Conservation (phyloP, 2,329 filamentous ascomycete genomes). For the Colletotrichum sansevieriae region DNA sequence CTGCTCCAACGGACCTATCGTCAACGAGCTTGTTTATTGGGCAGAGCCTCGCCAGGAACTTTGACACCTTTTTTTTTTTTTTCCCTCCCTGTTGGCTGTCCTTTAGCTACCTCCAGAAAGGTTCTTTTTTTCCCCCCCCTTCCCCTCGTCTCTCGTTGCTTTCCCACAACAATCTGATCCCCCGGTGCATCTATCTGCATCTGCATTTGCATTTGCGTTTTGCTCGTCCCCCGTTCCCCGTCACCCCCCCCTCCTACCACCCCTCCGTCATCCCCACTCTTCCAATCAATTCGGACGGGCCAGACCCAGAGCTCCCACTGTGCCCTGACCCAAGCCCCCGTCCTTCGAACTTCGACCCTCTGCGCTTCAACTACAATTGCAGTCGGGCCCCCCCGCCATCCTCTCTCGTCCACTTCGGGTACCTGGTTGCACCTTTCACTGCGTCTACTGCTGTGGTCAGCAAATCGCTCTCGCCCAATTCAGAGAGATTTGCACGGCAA, state of each 20-base stretch:
- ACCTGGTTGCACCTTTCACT: slow-evolving; percentile 34
- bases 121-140: background rate
- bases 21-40: slow-evolving; percentile 7
- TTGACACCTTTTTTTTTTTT: background rate
- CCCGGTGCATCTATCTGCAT: slow-evolving; percentile 25
- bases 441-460: slow-evolving; percentile 9
- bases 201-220: slow-evolving; percentile 29
- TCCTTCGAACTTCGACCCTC: slow-evolving; percentile 37
- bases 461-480: slow-evolving; percentile 30
- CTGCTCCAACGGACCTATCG: slow-evolving; percentile 16
- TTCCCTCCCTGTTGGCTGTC: too few relatives aligned
- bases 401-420: slow-evolving; percentile 35
- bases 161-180: background rate
- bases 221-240: slow-evolving; percentile 37
- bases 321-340: slow-evolving; percentile 36
- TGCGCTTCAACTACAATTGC: slow-evolving; percentile 41
- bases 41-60: background rate
- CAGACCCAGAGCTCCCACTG: slow-evolving; percentile 38
- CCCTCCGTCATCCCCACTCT: slow-evolving; percentile 36
- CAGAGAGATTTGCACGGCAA: slow-evolving; percentile 36
- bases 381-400: slow-evolving; percentile 37
- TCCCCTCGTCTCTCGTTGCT: background rate
- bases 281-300: slow-evolving; percentile 41
- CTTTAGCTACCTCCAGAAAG: background rate
- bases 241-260: slow-evolving; percentile 12